phyloP scores from a whole-genome alignment of 257 asterid genomes.

The Lithospermum erythrorhizon region DNA sequence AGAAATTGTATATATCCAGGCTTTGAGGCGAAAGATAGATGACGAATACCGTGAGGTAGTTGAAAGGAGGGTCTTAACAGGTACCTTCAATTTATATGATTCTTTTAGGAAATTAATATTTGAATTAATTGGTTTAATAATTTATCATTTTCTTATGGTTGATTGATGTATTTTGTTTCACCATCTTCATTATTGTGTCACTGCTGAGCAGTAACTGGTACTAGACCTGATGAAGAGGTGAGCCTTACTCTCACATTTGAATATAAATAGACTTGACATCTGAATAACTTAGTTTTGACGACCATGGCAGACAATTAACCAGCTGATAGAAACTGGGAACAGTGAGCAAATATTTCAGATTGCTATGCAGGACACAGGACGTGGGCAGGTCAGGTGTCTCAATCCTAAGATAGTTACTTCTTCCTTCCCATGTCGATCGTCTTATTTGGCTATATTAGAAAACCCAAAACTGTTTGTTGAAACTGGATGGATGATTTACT shows the following conservation, averaged over 20 bases:
- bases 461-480: neutral
- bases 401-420: neutral
- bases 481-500: too few species aligned
- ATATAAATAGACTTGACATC: slow-evolving; percentile 1
- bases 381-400: slow-evolving; percentile 49
- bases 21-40: slow-evolving; percentile 60
- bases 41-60: slow-evolving; percentile 89
- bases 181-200: slow-evolving; percentile 8
- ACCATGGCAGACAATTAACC: slow-evolving; percentile 56
- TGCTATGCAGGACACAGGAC: slow-evolving; percentile 74
- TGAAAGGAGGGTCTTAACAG: slow-evolving; percentile 83
- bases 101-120: neutral
- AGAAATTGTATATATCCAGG: slow-evolving; percentile 22
- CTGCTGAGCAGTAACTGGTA: slow-evolving; percentile 57
- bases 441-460: neutral
- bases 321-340: slow-evolving; percentile 74
- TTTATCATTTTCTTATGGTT: neutral
- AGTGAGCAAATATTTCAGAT: slow-evolving; percentile 82
- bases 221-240: slow-evolving; percentile 85
- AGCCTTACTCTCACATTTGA: slow-evolving; percentile 11
- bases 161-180: slow-evolving; percentile 8
- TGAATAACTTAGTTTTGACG: slow-evolving; percentile 14
- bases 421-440: neutral
- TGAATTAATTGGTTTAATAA: neutral
- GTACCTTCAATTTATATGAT: slow-evolving; percentile 21